A percentile compares a stretch with the other conserved stretches of the same genome.
Conservation (phyloP, 1,139 yeast genomes). For the Pichia sp. region DNA sequence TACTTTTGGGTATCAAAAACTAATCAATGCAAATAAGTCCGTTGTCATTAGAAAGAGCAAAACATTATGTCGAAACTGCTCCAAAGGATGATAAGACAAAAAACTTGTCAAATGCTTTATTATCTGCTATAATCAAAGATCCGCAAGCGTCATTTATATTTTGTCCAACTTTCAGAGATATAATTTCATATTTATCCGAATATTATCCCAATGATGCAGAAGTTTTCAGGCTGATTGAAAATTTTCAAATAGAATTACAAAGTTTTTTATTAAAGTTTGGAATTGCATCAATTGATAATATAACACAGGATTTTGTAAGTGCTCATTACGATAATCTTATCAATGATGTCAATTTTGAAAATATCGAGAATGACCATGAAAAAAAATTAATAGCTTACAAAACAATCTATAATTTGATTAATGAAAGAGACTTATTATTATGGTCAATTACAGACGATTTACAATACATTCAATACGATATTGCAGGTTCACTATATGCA, state of each 20-base stretch:
- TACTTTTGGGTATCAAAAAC: too few species aligned
- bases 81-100: too few species aligned
- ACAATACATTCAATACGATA: slow-evolving; percentile 9
- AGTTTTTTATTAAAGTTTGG: background rate
- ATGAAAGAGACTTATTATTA: slow-evolving; percentile 3
- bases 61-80: too few species aligned
- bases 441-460: slow-evolving; percentile 6
- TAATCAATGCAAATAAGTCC: too few species aligned
- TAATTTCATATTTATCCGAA: too few species aligned
- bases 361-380: background rate
- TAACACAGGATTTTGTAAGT: slow-evolving; percentile 8
- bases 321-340: slow-evolving; percentile 5
- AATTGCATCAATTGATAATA: background rate
- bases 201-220: too few species aligned
- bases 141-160: too few species aligned
- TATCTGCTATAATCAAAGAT: too few species aligned
- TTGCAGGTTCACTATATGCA: slow-evolving; percentile 7
- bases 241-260: background rate
- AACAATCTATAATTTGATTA: background rate
- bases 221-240: too few species aligned
- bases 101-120: too few species aligned
- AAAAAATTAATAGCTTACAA: background rate
- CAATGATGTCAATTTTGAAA: background rate
- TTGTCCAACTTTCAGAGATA: too few species aligned
- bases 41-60: too few species aligned